These are phyloP conservation scores for Silene uniflora DNA, from an alignment of 148 eudicot species.

Conservation along the genomic window DNA sequence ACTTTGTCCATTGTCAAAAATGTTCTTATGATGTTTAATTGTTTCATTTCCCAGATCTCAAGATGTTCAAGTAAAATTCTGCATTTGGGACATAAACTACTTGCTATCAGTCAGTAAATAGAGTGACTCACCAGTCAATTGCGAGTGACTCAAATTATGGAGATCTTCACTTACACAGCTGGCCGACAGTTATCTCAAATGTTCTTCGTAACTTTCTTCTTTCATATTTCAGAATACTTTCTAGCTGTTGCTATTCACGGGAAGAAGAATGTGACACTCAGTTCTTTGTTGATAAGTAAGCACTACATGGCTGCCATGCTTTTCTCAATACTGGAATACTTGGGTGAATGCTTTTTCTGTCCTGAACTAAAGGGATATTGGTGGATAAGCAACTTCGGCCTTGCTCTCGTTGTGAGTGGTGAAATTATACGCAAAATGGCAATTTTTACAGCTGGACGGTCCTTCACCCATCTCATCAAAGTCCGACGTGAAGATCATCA, in stretches of 20 bases:
- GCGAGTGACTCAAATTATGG: slow-evolving; percentile 18
- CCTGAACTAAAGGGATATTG: slow-evolving; percentile 64
- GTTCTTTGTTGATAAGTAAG: slow-evolving; percentile 70
- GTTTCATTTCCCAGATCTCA: slow-evolving; percentile 16
- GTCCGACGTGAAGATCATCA: slow-evolving; percentile 66
- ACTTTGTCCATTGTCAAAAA: neutral
- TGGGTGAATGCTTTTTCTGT: slow-evolving; percentile 50
- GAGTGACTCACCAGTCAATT: neutral
- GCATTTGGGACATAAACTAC: neutral
- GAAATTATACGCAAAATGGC: slow-evolving; percentile 72
- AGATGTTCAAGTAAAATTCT: neutral
- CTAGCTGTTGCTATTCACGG: slow-evolving; percentile 71
- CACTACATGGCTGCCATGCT: slow-evolving; percentile 70
- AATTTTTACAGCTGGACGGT: slow-evolving; percentile 68
- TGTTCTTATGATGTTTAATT: neutral
- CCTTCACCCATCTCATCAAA: slow-evolving; percentile 83
- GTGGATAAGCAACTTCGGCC: slow-evolving; percentile 74
- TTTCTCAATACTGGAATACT: slow-evolving; percentile 63
- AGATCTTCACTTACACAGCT: slow-evolving; percentile 9
- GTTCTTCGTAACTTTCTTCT: slow-evolving; percentile 60
- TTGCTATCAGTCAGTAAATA: neutral
- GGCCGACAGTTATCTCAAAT: slow-evolving; percentile 52
- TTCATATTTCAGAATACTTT: slow-evolving; percentile 71
- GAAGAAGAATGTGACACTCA: slow-evolving; percentile 56
- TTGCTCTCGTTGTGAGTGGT: slow-evolving; percentile 55